These are phyloP conservation scores for Paracorniculantispora psalliotae DNA, from an alignment of 2,329 filamentous ascomycete species.

Conservation along the genomic window DNA sequence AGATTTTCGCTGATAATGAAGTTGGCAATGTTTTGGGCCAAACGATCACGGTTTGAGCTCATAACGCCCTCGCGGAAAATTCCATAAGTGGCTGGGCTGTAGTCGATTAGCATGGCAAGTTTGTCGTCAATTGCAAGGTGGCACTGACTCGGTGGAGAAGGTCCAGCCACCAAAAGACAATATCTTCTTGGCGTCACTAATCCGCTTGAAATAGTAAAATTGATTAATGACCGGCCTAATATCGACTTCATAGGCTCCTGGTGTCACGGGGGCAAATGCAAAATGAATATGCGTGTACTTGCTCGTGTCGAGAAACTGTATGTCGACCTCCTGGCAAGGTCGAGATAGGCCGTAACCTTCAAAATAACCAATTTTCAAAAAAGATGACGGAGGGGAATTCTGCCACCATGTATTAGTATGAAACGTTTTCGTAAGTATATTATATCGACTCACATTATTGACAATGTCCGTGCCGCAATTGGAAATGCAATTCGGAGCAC, in stretches of 20 bases:
- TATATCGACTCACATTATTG: background rate
- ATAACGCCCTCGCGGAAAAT: slow-evolving; percentile 32
- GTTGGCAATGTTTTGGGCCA: slow-evolving; percentile 26
- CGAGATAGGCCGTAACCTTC: slow-evolving; percentile 13
- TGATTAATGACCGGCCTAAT: slow-evolving; percentile 21
- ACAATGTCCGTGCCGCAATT: slow-evolving; percentile 14
- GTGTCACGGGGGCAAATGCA: slow-evolving; percentile 20
- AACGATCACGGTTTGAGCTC: slow-evolving; percentile 25
- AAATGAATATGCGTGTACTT: slow-evolving; percentile 22
- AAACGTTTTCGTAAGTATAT: no score
- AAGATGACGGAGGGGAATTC: slow-evolving; percentile 1
- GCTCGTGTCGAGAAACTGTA: slow-evolving; percentile 19
- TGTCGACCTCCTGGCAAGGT: slow-evolving; percentile 19
- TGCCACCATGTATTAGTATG: background rate
- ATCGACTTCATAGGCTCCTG: slow-evolving; percentile 14
- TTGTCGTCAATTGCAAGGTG: no score
- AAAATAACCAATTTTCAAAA: slow-evolving; percentile 20
- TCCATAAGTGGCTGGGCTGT: slow-evolving; percentile 23
- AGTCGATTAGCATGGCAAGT: background rate
- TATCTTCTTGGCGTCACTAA: slow-evolving; percentile 28
- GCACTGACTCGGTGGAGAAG: slow-evolving; percentile 29
- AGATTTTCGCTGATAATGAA: background rate
- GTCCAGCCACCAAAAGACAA: slow-evolving; percentile 42
- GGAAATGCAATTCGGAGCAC: slow-evolving; percentile 3
- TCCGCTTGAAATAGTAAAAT: slow-evolving; percentile 25